Evolutionary conservation across 768 basidiomycete species (phyloP).

Genomic region (Daedalea quercina): DNA sequence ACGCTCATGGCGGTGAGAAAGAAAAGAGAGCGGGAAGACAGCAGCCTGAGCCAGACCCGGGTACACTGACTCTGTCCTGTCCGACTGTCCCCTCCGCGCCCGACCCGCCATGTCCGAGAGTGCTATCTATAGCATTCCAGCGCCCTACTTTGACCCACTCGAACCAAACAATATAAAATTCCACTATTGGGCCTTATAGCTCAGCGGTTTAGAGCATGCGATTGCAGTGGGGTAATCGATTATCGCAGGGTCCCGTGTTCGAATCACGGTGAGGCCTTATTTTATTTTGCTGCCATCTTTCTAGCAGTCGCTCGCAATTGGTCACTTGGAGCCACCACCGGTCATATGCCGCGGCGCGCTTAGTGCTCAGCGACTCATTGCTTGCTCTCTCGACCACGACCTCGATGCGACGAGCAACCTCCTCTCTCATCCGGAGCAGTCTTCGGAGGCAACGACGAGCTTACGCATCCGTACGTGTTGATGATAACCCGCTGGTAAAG

Average conservation of each 20-base stretch:
- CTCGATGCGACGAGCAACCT: conserved; percentile 18
- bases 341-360: not conserved
- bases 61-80: not conserved
- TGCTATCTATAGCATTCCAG: not conserved
- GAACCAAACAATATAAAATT: not conserved
- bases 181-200: conserved; percentile 21
- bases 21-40: not conserved
- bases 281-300: no score
- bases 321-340: not conserved
- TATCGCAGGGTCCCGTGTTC: conserved; percentile 52
- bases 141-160: not conserved
- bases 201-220: conserved; percentile 50
- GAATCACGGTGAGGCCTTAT: conserved; percentile 44
- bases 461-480: conserved; percentile 8
- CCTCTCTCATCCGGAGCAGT: conserved; percentile 6
- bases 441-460: conserved; percentile 4
- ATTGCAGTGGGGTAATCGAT: conserved; percentile 34
- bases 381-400: conserved; percentile 1
- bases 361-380: not conserved
- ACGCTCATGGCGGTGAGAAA: not conserved
- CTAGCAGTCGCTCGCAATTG: no score
- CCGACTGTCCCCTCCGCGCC: not conserved
- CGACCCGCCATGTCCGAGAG: not conserved
- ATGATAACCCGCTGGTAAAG: conserved; percentile 32
- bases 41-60: not conserved